Evolutionary conservation across 176 grass and related monocot genomes (phyloP).

Genomic region (Oryza glumipatula): DNA sequence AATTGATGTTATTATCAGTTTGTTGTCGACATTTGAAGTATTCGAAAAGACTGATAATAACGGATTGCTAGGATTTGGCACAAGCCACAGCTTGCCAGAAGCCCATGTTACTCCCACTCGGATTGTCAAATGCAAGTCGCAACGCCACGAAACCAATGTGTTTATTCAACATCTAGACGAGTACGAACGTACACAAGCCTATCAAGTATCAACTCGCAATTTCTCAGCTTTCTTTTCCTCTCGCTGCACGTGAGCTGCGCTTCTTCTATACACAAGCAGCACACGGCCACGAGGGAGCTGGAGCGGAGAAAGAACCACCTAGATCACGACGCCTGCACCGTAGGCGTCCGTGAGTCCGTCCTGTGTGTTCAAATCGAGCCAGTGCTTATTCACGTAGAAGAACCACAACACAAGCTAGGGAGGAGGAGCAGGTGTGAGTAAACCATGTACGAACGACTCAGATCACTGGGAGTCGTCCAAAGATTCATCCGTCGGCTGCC

Average conservation of each 20-base stretch:
- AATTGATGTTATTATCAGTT: too few species aligned
- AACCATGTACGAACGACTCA: background rate
- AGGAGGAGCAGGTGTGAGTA: background rate
- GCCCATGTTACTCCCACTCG: too few species aligned
- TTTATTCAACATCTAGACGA: background rate
- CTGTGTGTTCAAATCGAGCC: background rate
- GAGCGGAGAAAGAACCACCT: background rate
- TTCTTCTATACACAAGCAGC: background rate
- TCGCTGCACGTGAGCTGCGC: background rate
- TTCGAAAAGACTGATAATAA: too few species aligned
- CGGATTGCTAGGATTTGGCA: too few species aligned
- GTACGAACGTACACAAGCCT: background rate
- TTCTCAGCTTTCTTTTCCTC: background rate
- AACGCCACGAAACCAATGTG: background rate
- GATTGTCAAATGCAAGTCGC: background rate
- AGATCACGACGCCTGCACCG: background rate
- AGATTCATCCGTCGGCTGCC: constrained; percentile 62
- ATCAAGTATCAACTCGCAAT: background rate
- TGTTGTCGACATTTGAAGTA: too few species aligned
- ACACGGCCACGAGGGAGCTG: background rate
- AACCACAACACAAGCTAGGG: background rate
- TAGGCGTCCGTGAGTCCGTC: background rate
- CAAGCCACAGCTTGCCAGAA: too few species aligned
- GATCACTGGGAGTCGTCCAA: constrained; percentile 24
- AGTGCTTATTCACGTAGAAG: constrained; percentile 5